phyloP scores from a whole-genome alignment of 495 filamentous ascomycete species.

The Aspergillus taichungensis region DNA sequence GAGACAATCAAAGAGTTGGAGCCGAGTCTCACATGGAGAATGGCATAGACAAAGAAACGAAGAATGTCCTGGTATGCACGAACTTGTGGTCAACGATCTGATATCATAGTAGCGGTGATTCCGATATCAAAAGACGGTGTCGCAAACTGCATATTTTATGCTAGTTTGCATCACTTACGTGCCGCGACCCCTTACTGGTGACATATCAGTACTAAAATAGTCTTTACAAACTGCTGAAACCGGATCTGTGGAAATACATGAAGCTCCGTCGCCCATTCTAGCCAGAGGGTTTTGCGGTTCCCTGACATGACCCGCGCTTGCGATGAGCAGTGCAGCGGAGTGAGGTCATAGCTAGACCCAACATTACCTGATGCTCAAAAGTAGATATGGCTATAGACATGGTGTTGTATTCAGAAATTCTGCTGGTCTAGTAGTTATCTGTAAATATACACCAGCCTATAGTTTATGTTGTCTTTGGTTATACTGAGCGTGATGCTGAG shows the following conservation, averaged over 20 bases:
- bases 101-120: background rate
- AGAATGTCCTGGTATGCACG: background rate
- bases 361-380: no score
- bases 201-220: background rate
- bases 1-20: no score
- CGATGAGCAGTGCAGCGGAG: conserved; percentile 1
- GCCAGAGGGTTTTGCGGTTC: background rate
- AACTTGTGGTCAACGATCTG: background rate
- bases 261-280: background rate
- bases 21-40: no score
- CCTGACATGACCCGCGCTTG: conserved; percentile 4
- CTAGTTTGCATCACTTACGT: background rate
- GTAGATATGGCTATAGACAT: no score
- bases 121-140: background rate
- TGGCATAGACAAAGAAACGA: no score
- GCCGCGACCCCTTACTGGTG: conserved; percentile 8
- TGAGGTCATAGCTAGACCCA: no score
- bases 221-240: background rate
- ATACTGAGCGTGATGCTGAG: no score
- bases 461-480: no score
- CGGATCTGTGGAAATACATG: background rate
- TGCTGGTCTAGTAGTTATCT: no score
- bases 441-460: no score
- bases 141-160: background rate
- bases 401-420: no score